A percentile compares a stretch with the other conserved stretches of the same genome.
phyloP scores from a whole-genome alignment of 305 asterid species.

The Petunia hybrid region DNA sequence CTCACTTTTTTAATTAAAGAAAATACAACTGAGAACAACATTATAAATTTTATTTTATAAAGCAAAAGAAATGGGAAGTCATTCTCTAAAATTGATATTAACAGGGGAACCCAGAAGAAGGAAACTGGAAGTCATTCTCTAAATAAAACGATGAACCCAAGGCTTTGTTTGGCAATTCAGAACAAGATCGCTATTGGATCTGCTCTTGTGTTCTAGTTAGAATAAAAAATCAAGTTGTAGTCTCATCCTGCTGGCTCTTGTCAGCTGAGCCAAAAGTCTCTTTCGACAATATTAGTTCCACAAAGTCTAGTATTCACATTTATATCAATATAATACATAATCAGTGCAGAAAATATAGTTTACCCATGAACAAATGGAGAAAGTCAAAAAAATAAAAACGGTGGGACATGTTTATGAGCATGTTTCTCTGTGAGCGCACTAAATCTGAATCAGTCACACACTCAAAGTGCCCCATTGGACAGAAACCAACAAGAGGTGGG shows the following conservation, averaged over 20 bases:
- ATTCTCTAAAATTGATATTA: background rate
- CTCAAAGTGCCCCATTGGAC: background rate
- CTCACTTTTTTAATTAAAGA: constrained; percentile 4
- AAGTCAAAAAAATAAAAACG: background rate
- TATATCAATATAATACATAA: background rate
- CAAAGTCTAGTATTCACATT: constrained; percentile 9
- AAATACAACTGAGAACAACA: background rate
- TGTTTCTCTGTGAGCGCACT: background rate
- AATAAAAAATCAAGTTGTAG: constrained; percentile 2
- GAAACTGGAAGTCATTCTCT: background rate
- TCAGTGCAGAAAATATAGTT: background rate
- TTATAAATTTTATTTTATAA: background rate
- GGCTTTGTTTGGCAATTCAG: constrained; percentile 21
- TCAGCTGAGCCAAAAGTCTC: background rate
- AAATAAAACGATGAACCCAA: constrained; percentile 17
- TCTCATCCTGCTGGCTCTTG: background rate
- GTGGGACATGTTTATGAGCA: background rate
- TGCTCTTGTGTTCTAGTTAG: background rate
- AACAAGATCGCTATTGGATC: constrained; percentile 2
- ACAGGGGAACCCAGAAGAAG: background rate
- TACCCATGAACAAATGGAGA: background rate
- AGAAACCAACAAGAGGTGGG: background rate
- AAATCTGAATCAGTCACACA: background rate
- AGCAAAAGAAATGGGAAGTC: background rate
- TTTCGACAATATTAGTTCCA: background rate